Evolutionary conservation across 2,329 filamentous ascomycete genomes (phyloP).

Genomic region (Pestalotiopsis sp.): DNA sequence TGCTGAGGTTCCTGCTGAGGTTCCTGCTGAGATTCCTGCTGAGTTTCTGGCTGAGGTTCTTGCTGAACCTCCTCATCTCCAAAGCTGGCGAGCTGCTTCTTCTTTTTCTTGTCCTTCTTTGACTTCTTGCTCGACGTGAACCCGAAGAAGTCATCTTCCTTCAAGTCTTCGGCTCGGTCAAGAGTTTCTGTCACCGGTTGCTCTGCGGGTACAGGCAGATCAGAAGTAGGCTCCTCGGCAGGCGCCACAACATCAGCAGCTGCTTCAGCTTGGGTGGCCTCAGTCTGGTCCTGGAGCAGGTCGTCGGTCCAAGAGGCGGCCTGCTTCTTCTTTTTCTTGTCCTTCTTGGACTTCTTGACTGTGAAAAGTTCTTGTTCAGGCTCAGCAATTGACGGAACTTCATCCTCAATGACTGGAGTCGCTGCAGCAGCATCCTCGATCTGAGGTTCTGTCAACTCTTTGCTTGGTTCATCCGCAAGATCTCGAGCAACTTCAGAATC

Average conservation of each 20-base stretch:
- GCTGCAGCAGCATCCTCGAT: background rate
- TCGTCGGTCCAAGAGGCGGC: slow-evolving; percentile 14
- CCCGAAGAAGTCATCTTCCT: background rate
- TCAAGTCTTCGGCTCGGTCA: background rate
- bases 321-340: slow-evolving; percentile 29
- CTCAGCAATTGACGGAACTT: slow-evolving; percentile 10
- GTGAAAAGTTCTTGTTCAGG: slow-evolving; percentile 21
- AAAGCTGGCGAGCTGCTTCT: slow-evolving; percentile 8
- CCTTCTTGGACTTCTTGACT: slow-evolving; percentile 31
- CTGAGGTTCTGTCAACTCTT: background rate
- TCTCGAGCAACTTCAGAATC: background rate
- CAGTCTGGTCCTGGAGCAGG: slow-evolving; percentile 13
- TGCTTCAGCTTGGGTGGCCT: slow-evolving; percentile 25
- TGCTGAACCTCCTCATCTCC: background rate
- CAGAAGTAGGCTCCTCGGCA: background rate
- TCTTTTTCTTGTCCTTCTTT: slow-evolving; percentile 13
- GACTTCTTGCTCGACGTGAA: slow-evolving; percentile 2
- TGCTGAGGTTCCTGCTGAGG: background rate
- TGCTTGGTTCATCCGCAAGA: slow-evolving; percentile 15
- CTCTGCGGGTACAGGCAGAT: background rate
- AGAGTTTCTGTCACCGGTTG: background rate
- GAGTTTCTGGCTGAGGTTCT: too few relatives aligned
- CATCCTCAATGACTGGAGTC: background rate
- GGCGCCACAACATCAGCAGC: background rate
- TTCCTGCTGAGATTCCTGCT: too few relatives aligned